These are phyloP conservation scores for Aspergillus uvarum DNA, from an alignment of 2,329 filamentous ascomycete genomes.

Conservation along the genomic window DNA sequence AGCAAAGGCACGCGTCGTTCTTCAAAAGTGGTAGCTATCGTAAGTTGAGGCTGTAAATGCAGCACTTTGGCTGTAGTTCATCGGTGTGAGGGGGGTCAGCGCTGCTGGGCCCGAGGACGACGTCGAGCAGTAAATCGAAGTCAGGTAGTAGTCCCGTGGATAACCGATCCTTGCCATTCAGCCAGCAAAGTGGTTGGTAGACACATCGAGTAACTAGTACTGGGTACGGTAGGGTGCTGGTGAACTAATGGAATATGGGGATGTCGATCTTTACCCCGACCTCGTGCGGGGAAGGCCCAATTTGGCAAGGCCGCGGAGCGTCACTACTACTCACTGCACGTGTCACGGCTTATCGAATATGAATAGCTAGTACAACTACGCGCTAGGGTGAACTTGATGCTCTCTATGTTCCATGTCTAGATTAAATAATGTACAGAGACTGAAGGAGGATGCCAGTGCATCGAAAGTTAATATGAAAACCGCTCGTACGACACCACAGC, in stretches of 20 bases:
- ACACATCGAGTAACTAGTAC: too few relatives aligned
- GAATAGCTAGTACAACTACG: too few relatives aligned
- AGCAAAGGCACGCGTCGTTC: too few relatives aligned
- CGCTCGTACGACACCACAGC: neutral
- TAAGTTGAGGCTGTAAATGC: too few relatives aligned
- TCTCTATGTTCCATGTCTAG: neutral
- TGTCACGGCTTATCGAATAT: neutral
- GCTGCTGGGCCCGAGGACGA: neutral
- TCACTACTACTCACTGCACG: neutral
- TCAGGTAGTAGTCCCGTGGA: slow-evolving; percentile 8
- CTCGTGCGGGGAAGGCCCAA: slow-evolving; percentile 21
- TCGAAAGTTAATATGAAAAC: neutral
- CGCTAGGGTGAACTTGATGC: too few relatives aligned
- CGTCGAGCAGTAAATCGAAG: neutral
- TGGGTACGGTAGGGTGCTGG: too few relatives aligned
- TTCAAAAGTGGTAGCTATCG: too few relatives aligned
- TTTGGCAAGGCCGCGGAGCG: slow-evolving; percentile 14
- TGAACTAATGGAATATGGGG: neutral
- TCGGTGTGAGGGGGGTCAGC: neutral
- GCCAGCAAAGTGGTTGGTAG: neutral
- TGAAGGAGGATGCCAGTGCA: neutral
- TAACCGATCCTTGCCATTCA: slow-evolving; percentile 15
- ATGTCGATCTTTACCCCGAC: slow-evolving; percentile 13
- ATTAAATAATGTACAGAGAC: neutral
- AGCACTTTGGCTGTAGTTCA: neutral